Conservation (phyloP, 345 rosid species). For the Rubroshorea leprosula region DNA sequence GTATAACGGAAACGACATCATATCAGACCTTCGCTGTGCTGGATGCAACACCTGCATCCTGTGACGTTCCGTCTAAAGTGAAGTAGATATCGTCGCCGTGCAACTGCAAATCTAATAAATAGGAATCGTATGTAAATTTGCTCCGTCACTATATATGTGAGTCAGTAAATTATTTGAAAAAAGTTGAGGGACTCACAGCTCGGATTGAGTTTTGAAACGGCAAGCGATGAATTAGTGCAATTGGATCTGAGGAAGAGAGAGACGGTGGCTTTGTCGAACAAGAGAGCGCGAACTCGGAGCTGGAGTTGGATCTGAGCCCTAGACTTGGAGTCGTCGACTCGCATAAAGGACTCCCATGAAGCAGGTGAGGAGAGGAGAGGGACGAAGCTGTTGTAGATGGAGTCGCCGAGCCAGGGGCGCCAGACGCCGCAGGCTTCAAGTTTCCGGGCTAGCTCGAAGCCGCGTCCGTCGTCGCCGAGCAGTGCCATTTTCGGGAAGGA, state of each 20-base stretch:
- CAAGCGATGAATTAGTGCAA: slow-evolving; percentile 27
- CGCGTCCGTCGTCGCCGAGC: slow-evolving; percentile 88
- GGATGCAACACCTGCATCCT: slow-evolving; percentile 35
- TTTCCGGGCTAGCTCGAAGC: slow-evolving; percentile 72
- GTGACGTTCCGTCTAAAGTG: slow-evolving; percentile 47
- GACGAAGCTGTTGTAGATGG: slow-evolving; percentile 42
- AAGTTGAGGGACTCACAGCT: slow-evolving; percentile 38
- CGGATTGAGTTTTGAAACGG: slow-evolving; percentile 66
- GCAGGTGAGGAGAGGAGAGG: slow-evolving; percentile 60
- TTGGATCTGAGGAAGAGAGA: slow-evolving; percentile 60
- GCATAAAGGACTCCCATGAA: slow-evolving; percentile 79
- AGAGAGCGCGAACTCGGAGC: slow-evolving; percentile 85
- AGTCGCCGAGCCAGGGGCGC: slow-evolving; percentile 87
- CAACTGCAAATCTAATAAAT: slow-evolving; percentile 60
- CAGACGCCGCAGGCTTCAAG: slow-evolving; percentile 73
- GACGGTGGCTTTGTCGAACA: slow-evolving; percentile 72
- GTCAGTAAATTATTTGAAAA: background rate
- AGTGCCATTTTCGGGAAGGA: slow-evolving; percentile 36
- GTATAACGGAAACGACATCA: too few relatives aligned
- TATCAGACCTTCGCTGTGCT: slow-evolving; percentile 41
- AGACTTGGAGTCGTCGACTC: slow-evolving; percentile 60
- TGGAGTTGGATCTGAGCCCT: slow-evolving; percentile 83
- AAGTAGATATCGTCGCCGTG: slow-evolving; percentile 85
- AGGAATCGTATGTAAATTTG: background rate
- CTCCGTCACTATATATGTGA: background rate